Percentiles rank a stretch among this genome's conserved stretches.
Evolutionary conservation across 768 basidiomycete species (phyloP).

Genomic region (Termitomyces sp.): DNA sequence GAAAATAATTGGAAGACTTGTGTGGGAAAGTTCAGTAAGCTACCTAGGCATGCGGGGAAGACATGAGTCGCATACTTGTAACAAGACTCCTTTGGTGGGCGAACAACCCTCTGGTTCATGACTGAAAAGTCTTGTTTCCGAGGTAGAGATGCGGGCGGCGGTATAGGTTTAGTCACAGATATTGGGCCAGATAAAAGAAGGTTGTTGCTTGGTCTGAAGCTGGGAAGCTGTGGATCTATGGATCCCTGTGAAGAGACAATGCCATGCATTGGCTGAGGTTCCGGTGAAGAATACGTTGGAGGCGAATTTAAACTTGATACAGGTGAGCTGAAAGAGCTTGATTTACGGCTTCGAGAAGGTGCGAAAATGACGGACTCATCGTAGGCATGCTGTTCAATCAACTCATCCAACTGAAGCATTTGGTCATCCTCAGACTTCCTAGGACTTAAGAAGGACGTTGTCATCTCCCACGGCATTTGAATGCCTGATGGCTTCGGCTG

Average conservation of each 20-base stretch:
- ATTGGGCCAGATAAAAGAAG: constrained; percentile 32
- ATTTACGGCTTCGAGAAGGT: constrained; percentile 7
- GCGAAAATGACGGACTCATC: constrained; percentile 53
- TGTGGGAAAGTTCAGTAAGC: constrained; percentile 8
- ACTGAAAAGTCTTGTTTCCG: constrained; percentile 49
- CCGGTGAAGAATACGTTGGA: constrained; percentile 25
- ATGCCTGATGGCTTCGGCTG: constrained; percentile 32
- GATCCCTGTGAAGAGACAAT: constrained; percentile 12
- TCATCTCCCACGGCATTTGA: constrained; percentile 38
- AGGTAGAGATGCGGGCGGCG: constrained; percentile 56
- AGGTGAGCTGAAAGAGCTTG: constrained; percentile 24
- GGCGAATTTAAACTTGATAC: constrained; percentile 24
- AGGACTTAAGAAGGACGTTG: constrained; percentile 28
- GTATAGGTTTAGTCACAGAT: constrained; percentile 54
- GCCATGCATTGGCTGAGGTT: constrained; percentile 21
- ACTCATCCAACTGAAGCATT: constrained; percentile 66
- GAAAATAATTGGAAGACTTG: constrained; percentile 74
- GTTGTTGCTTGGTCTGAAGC: constrained; percentile 22
- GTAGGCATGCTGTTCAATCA: constrained; percentile 69
- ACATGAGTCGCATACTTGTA: constrained; percentile 49
- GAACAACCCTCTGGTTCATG: constrained; percentile 54
- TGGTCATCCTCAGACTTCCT: constrained; percentile 44
- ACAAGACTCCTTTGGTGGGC: constrained; percentile 69
- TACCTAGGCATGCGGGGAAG: neutral
- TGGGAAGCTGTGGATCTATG: constrained; percentile 17